Percentiles rank a stretch among this genome's conserved stretches.
phyloP scores from a whole-genome alignment of 257 asterid genomes.

The Nemophila menziesii region DNA sequence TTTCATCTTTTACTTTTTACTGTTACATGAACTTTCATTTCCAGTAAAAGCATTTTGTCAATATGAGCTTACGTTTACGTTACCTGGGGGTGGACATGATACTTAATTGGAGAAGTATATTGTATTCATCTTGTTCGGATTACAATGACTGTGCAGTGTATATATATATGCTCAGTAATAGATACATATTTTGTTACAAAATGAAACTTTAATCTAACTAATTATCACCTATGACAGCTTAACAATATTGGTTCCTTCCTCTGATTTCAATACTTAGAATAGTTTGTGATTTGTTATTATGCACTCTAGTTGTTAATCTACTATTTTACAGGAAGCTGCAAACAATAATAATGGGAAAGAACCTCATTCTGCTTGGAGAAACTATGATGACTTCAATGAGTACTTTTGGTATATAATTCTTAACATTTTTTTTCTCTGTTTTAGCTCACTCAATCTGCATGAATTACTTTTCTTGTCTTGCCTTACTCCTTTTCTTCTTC shows the following conservation, averaged over 20 bases:
- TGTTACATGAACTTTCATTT: neutral
- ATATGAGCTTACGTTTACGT: too few species aligned
- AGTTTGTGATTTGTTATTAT: neutral
- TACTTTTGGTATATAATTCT: slow-evolving; percentile 73
- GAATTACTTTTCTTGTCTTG: neutral
- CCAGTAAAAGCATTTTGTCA: neutral
- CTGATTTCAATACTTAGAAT: neutral
- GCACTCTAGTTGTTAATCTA: slow-evolving; percentile 6
- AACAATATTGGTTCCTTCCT: neutral
- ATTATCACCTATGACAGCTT: too few species aligned
- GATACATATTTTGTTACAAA: too few species aligned
- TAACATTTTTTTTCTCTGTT: neutral
- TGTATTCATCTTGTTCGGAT: neutral
- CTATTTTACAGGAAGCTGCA: slow-evolving; percentile 64
- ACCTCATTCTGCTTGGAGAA: slow-evolving; percentile 98
- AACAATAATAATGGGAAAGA: slow-evolving; percentile 91
- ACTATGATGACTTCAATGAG: slow-evolving; percentile 95
- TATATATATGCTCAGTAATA: too few species aligned
- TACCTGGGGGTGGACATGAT: too few species aligned
- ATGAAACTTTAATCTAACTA: neutral
- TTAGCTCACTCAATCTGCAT: neutral
- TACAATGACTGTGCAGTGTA: neutral
- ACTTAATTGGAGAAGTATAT: neutral
- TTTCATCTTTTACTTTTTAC: slow-evolving; percentile 2
- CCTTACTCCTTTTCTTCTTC: slow-evolving; percentile 3